Evolutionary conservation across 257 asterid species (phyloP), one percentile per base, ranked within the genome.

Genomic region (Hygrophila difformis): DNA sequence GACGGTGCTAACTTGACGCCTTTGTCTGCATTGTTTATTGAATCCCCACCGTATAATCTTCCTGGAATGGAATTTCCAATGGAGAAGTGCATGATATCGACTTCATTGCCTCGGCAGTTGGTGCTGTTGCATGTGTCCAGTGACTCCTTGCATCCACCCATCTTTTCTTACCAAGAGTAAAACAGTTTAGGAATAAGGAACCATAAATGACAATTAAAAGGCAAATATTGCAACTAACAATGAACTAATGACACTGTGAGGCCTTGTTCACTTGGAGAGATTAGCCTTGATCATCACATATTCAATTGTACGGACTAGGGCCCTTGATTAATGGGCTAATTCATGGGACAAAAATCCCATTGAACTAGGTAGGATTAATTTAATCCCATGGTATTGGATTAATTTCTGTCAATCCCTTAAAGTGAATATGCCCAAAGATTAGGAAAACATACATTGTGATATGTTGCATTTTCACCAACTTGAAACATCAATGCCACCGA

Each of bases 131-230:
- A 85, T 21, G 78, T 61, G 38, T 47, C 68, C 2, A 74, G 79
- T 47, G 74, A 72, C 64, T 81, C 94, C 64, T 74, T 79, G 55
- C 96, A 85, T 19, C 94, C 96, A 51, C 94, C 96, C 96, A 85
- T 85, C 96, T 85, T 52, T 49, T 62, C 57, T 29, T 35, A 54
- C 43, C 51, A 65, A 44, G 35, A 40, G 18, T 51, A 39, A 46
- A 37, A 39, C 28, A 22, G 44, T 47, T 76, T 28, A 68, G 64
- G 40, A 28, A 15, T 26, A 3, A 5, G 31, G 31, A 59, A 3
- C 22, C 58, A n/a, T n/a, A 1, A 13, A 26, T 47, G 42, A 35
- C 19, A 23, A 49, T 18, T 22, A 62, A 36, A 39, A 50, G 55
- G 21, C 51, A 21, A 41, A 35, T n/a, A n/a, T n/a, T n/a, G n/a